Conservation (phyloP, 169 alveolate species). For the Eimeria sp. region DNA sequence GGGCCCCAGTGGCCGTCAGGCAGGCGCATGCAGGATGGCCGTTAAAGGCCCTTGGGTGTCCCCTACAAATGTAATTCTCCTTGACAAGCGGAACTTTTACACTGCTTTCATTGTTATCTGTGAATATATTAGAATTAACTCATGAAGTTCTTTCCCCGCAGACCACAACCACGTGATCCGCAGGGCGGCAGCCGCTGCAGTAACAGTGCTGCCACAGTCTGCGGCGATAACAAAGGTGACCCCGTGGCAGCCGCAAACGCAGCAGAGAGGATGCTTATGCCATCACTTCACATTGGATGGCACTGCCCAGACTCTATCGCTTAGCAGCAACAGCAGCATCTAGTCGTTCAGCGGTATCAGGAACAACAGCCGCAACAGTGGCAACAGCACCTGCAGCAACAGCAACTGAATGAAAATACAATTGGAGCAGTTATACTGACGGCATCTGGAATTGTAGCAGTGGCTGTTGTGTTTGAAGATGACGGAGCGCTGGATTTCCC, state of each 20-base stretch:
- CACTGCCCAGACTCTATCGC: too few relatives aligned
- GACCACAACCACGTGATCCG: neutral
- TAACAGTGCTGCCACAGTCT: neutral
- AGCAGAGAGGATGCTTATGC: neutral
- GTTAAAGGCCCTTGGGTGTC: neutral
- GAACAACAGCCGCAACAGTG: slow-evolving; percentile 10
- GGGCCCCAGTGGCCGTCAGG: neutral
- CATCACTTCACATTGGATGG: neutral
- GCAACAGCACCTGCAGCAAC: slow-evolving; percentile 16
- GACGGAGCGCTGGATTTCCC: slow-evolving; percentile 83
- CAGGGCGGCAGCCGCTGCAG: slow-evolving; percentile 12
- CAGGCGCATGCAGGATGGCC: neutral
- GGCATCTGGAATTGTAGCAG: neutral
- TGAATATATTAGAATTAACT: neutral
- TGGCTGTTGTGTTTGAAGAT: slow-evolving; percentile 9
- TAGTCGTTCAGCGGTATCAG: neutral
- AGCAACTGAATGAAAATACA: neutral
- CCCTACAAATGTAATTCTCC: neutral
- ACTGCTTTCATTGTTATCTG: neutral
- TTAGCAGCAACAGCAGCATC: neutral
- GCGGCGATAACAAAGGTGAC: neutral
- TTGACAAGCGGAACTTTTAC: neutral
- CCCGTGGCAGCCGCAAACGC: neutral
- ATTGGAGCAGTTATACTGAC: neutral
- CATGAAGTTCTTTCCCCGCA: neutral